Conservation (phyloP, 2,329 filamentous ascomycete genomes). For the Alternaria consortialis region DNA sequence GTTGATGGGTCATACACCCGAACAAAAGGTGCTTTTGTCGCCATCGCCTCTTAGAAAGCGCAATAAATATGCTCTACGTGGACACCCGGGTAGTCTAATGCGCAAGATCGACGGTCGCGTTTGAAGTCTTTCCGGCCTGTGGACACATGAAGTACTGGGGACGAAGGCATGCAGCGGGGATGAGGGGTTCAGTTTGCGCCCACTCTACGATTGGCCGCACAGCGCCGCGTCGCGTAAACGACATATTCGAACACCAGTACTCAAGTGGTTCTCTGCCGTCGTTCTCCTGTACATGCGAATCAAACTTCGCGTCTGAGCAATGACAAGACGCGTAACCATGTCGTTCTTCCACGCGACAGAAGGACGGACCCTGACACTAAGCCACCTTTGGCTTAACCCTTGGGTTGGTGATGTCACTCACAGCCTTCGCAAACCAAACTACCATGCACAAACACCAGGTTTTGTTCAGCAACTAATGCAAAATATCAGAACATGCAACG, state of each 20-base stretch:
- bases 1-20: conserved; percentile 26
- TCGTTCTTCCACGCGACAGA: neutral
- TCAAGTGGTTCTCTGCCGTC: neutral
- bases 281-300: neutral
- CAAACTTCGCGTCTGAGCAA: neutral
- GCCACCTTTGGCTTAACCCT: neutral
- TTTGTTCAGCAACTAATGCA: too few species aligned
- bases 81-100: neutral
- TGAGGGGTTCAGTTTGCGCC: neutral
- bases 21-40: conserved; percentile 26
- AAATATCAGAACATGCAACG: neutral
- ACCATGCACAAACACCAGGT: too few species aligned
- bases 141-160: neutral
- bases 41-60: neutral
- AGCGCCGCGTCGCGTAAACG: neutral
- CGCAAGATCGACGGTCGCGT: neutral
- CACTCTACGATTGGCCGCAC: neutral
- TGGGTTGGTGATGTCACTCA: neutral
- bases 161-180: neutral
- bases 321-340: neutral
- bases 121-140: neutral
- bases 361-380: neutral
- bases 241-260: neutral
- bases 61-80: neutral
- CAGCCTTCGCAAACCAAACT: neutral